phyloP scores from a whole-genome alignment of 1,139 yeast genomes.

The Geotrichum klebahnii region DNA sequence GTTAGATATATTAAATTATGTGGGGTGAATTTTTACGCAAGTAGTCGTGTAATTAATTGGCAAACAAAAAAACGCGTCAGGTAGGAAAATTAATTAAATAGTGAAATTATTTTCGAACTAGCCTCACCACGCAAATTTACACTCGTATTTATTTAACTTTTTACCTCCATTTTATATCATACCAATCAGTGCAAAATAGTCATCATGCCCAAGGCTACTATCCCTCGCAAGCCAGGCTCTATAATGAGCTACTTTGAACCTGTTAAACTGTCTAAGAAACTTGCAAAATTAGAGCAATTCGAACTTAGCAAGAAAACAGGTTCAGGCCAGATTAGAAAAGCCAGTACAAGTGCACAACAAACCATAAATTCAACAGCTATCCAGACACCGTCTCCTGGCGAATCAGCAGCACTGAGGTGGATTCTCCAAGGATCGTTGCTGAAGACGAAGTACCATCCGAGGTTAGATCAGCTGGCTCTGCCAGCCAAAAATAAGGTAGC shows the following conservation, averaged over 20 bases:
- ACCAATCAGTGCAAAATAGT: background rate
- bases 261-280: conserved; percentile 3
- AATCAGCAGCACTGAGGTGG: background rate
- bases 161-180: background rate
- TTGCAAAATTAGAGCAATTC: conserved; percentile 11
- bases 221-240: conserved; percentile 4
- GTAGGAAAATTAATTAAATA: too few species aligned
- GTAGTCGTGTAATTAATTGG: too few species aligned
- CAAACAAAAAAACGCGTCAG: background rate
- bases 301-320: background rate
- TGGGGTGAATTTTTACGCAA: background rate
- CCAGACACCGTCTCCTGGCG: background rate
- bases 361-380: background rate
- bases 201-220: conserved; percentile 6
- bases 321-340: background rate
- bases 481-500: conserved; percentile 17
- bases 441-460: conserved; percentile 1
- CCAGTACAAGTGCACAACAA: background rate
- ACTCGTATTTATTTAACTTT: background rate
- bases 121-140: too few species aligned
- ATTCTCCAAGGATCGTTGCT: conserved; percentile 5
- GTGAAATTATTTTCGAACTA: too few species aligned
- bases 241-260: conserved; percentile 16
- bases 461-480: background rate
- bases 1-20: background rate